phyloP scores from a whole-genome alignment of 1,284 basidiomycete genomes.

The Coniophora puteana region DNA sequence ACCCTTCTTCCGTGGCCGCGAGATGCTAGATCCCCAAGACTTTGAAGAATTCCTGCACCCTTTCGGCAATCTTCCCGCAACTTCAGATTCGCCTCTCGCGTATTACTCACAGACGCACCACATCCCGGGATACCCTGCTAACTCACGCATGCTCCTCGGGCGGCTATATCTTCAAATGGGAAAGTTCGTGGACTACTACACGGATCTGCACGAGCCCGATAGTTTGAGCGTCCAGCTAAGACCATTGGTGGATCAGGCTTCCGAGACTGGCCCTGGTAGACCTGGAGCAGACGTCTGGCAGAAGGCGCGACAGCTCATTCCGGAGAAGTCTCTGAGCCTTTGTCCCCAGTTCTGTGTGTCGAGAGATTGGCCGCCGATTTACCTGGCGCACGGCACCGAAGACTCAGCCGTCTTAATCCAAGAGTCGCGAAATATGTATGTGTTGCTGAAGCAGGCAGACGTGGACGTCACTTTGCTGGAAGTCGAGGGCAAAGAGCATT shows the following conservation, averaged over 20 bases:
- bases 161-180: conserved; percentile 60
- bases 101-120: conserved; percentile 42
- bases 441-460: conserved; percentile 33
- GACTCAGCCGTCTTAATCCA: conserved; percentile 49
- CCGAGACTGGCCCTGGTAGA: background rate
- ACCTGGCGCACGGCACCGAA: conserved; percentile 50
- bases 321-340: conserved; percentile 33
- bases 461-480: conserved; percentile 37
- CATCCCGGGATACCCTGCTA: conserved; percentile 55
- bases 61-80: conserved; percentile 20
- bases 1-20: conserved; percentile 38
- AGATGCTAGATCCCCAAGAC: conserved; percentile 32
- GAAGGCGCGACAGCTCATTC: conserved; percentile 28
- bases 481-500: conserved; percentile 50
- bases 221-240: conserved; percentile 47
- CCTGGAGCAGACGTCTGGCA: conserved; percentile 5
- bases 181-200: conserved; percentile 55
- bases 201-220: conserved; percentile 48
- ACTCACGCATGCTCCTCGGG: conserved; percentile 56
- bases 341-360: conserved; percentile 52
- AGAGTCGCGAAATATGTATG: conserved; percentile 44
- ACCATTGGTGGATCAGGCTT: conserved; percentile 3
- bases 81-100: conserved; percentile 42
- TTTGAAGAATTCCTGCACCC: conserved; percentile 32
- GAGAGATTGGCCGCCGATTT: conserved; percentile 46